Base-by-base conservation (phyloP, 1,284 basidiomycete species). In the Ganoderma lucidum region DNA sequence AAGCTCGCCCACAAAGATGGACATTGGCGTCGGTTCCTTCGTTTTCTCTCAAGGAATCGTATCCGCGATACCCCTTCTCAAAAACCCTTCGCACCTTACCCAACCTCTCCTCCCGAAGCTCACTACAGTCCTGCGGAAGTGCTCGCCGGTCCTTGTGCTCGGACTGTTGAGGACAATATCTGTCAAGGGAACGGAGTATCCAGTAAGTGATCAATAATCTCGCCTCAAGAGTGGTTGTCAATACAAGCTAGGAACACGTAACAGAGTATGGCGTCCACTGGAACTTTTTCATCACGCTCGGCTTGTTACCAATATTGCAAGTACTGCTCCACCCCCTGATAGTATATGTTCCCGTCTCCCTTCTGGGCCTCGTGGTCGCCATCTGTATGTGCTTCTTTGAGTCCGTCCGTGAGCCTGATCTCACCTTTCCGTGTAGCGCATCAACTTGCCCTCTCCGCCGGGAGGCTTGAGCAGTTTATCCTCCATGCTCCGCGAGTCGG, bases 261-360 rank as follows among this genome's bases (percentile, higher is more conserved):
- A 92, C 96, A 0, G 97, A 99, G 82, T 99, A 99, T 74, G 98
- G 98, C 1, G 90, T 91, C 0, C 97, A 99, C 78, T 99, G 98
- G 98, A 99, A 99, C 80, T 99, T 99, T 81, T 99, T 99, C 86
- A 88, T 99, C 76, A 99, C 98, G 0, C 85, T 99, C 15, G 96
- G 91, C 0, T 72, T 95, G 0, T 80, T 99, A 2, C 97, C 97
- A 0, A 79, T 94, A 0, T 80, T 95, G 6, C 92, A 96, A 73
- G 88, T 93, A 0, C 67, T 90, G 0, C 78, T 96, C 8, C 90
- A 93, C 68, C 92, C 93, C 0, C 61, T 94, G 6, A 86, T 94
- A 45, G 77, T 81, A 14, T 78, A 78, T 19, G 66, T 91, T 2
- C 88, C 92, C 0, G 86, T 94, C 65, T 88, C 90, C 1, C 73